Percentiles rank a stretch among this genome's conserved stretches.
phyloP scores from a whole-genome alignment of 2,329 filamentous ascomycete genomes.

The Penicillium sp. region DNA sequence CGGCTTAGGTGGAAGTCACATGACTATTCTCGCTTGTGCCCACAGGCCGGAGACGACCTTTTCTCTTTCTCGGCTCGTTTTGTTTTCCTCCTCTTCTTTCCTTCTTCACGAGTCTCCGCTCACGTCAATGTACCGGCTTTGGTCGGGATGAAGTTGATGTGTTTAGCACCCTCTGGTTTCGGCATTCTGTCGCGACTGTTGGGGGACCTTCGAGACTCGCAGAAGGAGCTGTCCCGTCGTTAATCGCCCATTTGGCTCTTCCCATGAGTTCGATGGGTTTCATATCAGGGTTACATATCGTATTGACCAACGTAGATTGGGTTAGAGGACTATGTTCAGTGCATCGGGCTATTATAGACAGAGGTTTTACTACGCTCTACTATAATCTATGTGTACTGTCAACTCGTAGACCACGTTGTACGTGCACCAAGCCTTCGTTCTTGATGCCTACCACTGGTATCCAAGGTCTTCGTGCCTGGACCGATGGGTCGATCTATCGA shows the following conservation, averaged over 20 bases:
- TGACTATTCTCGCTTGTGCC: constrained; percentile 26
- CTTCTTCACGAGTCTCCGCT: constrained; percentile 47
- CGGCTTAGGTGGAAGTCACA: background rate
- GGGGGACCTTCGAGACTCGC: constrained; percentile 47
- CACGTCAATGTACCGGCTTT: constrained; percentile 43
- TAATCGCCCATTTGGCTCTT: constrained; percentile 57
- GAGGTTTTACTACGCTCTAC: background rate
- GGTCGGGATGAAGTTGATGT: constrained; percentile 48
- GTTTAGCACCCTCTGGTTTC: constrained; percentile 49
- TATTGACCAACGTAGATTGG: background rate
- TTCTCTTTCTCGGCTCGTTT: background rate
- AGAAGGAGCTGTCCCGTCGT: constrained; percentile 55
- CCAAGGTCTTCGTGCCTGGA: background rate
- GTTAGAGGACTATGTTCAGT: background rate
- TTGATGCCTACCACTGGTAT: background rate
- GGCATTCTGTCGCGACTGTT: constrained; percentile 54
- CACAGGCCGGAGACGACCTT: constrained; percentile 12
- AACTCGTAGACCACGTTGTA: background rate
- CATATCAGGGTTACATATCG: constrained; percentile 56
- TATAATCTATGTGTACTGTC: background rate
- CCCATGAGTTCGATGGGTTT: constrained; percentile 55
- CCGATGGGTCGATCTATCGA: background rate
- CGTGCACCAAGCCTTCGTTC: background rate
- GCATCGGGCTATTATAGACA: background rate
- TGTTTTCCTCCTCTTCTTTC: constrained; percentile 27